Conservation (phyloP, 768 basidiomycete species). For the Candolleomyces aberdarensis region DNA sequence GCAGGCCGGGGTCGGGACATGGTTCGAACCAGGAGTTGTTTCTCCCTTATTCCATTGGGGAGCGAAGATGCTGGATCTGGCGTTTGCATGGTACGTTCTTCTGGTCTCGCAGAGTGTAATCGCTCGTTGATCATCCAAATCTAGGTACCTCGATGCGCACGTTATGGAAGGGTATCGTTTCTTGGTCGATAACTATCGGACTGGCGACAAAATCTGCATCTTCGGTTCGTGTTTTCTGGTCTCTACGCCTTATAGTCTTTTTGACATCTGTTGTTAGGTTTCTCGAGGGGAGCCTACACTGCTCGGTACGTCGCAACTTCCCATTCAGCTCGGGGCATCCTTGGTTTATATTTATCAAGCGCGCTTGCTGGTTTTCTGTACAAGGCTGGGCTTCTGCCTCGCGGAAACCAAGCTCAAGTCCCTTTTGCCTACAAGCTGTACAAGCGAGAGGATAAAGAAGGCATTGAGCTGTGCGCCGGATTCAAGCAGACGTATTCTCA, state of each 20-base stretch:
- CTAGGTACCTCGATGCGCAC: conserved; percentile 67
- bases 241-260: too few species aligned
- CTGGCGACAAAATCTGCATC: conserved; percentile 65
- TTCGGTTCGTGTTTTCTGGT: too few species aligned
- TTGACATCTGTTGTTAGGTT: conserved; percentile 53
- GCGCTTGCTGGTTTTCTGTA: neutral
- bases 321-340: neutral
- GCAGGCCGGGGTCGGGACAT: conserved; percentile 44
- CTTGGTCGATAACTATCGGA: conserved; percentile 71
- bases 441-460: conserved; percentile 44
- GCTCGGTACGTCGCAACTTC: conserved; percentile 41
- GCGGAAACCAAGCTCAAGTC: conserved; percentile 65
- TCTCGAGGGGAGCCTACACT: conserved; percentile 61
- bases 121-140: too few species aligned
- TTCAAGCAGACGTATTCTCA: conserved; percentile 75
- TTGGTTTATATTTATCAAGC: neutral
- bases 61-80: conserved; percentile 63
- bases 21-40: conserved; percentile 62
- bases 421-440: conserved; percentile 76
- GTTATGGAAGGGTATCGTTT: conserved; percentile 75
- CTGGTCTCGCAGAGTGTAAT: neutral
- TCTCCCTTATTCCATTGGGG: conserved; percentile 55
- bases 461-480: conserved; percentile 48
- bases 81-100: conserved; percentile 62
- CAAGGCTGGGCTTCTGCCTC: conserved; percentile 69